A percentile compares a stretch with the other conserved stretches of the same genome.
Conservation (phyloP, 2,329 filamentous ascomycete genomes). For the Clonostachys rosea region DNA sequence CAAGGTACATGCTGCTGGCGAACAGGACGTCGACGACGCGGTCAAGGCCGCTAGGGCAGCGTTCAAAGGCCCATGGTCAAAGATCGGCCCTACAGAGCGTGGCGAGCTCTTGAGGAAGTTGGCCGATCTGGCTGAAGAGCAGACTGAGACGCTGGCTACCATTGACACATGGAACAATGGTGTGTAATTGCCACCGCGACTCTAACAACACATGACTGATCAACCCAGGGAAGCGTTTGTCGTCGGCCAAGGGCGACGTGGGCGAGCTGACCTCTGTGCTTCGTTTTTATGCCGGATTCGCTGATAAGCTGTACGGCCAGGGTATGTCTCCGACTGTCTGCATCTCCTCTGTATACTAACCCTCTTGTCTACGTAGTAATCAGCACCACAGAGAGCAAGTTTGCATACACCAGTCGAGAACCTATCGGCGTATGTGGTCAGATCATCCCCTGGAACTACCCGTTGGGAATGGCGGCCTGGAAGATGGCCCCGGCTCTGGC, state of each 20-base stretch:
- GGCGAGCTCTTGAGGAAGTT: conserved; percentile 65
- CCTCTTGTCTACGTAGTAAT: conserved; percentile 36
- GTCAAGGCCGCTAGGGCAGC: conserved; percentile 50
- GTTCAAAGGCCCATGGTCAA: conserved; percentile 63
- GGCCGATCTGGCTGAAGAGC: conserved; percentile 60
- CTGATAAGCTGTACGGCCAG: conserved; percentile 46
- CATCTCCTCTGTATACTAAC: too few relatives aligned
- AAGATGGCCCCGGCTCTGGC: conserved; percentile 46
- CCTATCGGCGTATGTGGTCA: conserved; percentile 45
- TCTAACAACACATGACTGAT: conserved; percentile 58
- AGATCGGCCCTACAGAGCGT: conserved; percentile 57
- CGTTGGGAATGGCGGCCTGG: conserved; percentile 27
- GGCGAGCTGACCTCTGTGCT: too few relatives aligned
- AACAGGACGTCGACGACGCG: conserved; percentile 9
- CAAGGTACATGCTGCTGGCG: conserved; percentile 5
- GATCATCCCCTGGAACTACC: conserved; percentile 61
- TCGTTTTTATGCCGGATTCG: conserved; percentile 56
- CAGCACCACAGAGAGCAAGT: conserved; percentile 56
- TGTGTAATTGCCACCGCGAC: conserved; percentile 16
- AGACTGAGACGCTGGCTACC: conserved; percentile 39
- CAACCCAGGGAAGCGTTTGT: conserved; percentile 63
- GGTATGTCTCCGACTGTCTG: too few relatives aligned
- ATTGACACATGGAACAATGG: conserved; percentile 71
- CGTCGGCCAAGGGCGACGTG: conserved; percentile 56
- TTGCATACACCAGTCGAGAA: conserved; percentile 13